Evolutionary conservation across 768 basidiomycete species (phyloP).

Genomic region (Scleroderma bovista): DNA sequence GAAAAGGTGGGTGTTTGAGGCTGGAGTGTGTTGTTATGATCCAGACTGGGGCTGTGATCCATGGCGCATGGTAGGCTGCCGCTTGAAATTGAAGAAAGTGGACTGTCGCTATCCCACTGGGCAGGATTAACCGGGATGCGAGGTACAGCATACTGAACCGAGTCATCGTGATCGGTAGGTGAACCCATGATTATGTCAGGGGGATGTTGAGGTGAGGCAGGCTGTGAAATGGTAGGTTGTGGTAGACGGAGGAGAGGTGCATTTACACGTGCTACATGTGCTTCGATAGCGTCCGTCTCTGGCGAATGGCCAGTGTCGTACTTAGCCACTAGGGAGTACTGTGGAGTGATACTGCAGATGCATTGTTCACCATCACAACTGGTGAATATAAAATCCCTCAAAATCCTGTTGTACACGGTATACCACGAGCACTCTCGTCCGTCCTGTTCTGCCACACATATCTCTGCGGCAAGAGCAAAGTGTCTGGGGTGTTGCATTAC

Average conservation of each 20-base stretch:
- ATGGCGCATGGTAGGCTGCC: too few relatives aligned
- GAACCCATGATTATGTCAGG: neutral
- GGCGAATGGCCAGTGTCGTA: neutral
- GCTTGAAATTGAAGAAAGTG: too few relatives aligned
- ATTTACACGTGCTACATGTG: neutral
- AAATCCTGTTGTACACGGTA: neutral
- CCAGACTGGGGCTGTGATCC: neutral
- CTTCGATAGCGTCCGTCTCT: neutral
- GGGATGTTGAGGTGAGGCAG: neutral
- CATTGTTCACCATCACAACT: neutral
- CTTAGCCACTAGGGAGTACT: neutral
- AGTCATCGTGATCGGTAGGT: neutral
- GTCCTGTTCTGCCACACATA: neutral
- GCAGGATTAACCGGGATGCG: neutral
- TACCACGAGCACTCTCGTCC: slow-evolving; percentile 1
- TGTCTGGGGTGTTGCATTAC: neutral
- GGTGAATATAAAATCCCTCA: neutral
- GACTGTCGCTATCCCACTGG: neutral
- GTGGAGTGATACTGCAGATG: neutral
- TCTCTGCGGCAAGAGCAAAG: neutral
- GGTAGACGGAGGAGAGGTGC: neutral
- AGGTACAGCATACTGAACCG: neutral
- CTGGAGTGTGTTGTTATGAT: neutral
- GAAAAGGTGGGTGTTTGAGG: neutral
- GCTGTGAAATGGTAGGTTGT: neutral